Percentiles rank a stretch among this genome's conserved stretches.
These are phyloP conservation scores for Suillus spraguei DNA, from an alignment of 768 basidiomycete species.

Conservation along the genomic window DNA sequence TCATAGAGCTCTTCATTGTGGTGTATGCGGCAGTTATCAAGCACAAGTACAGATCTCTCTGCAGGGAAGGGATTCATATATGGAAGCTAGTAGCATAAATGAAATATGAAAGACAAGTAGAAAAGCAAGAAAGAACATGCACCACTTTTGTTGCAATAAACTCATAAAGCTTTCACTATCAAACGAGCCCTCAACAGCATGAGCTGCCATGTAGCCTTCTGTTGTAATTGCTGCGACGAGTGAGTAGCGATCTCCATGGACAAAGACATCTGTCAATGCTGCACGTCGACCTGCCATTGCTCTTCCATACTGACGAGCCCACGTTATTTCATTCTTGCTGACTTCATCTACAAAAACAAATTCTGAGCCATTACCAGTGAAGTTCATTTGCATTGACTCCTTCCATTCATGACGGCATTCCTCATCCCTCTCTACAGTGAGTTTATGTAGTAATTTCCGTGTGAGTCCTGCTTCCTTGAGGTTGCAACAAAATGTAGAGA, in stretches of 20 bases:
- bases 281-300: conserved; percentile 24
- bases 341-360: conserved; percentile 32
- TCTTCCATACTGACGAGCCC: conserved; percentile 29
- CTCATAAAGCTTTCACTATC: neutral
- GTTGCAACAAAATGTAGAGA: conserved; percentile 8
- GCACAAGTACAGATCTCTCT: conserved; percentile 32
- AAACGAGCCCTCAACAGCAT: neutral
- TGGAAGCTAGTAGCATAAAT: conserved; percentile 28
- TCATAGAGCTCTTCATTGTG: conserved; percentile 33
- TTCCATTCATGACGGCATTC: conserved; percentile 20
- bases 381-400: conserved; percentile 7
- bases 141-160: neutral
- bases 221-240: conserved; percentile 37
- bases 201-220: conserved; percentile 37
- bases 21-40: conserved; percentile 44
- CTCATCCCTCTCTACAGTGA: conserved; percentile 27
- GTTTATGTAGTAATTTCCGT: conserved; percentile 18
- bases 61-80: conserved; percentile 38
- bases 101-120: neutral
- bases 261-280: conserved; percentile 26
- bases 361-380: conserved; percentile 19
- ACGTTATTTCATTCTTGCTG: conserved; percentile 24
- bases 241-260: conserved; percentile 32
- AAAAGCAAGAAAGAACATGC: neutral
- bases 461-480: conserved; percentile 14